Conservation (phyloP, 495 filamentous ascomycete species). For the Aspergillus sclerotiicarbonarius region DNA sequence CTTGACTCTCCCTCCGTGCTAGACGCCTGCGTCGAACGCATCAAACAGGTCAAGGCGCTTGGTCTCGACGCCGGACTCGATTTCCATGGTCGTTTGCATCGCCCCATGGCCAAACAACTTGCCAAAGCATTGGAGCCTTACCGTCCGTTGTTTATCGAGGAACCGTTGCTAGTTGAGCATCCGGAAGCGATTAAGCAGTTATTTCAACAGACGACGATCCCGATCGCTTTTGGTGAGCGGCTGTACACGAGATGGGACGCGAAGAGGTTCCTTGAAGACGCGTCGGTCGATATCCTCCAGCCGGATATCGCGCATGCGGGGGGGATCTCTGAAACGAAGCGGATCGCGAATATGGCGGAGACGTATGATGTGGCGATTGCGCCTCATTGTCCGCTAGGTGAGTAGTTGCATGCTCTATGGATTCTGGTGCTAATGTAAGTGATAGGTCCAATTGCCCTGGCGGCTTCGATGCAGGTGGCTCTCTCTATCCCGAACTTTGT, state of each 20-base stretch:
- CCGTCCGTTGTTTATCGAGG: constrained; percentile 75
- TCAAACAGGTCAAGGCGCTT: constrained; percentile 66
- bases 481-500: constrained; percentile 65
- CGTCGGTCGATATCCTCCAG: constrained; percentile 70
- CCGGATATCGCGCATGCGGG: constrained; percentile 76
- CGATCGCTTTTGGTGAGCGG: constrained; percentile 75
- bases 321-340: constrained; percentile 69
- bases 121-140: constrained; percentile 69
- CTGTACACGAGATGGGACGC: constrained; percentile 76
- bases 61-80: constrained; percentile 73
- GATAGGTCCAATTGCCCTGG: constrained; percentile 64
- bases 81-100: constrained; percentile 79
- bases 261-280: constrained; percentile 67
- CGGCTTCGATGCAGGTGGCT: constrained; percentile 69
- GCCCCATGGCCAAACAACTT: constrained; percentile 79
- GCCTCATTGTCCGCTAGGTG: constrained; percentile 70
- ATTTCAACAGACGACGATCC: constrained; percentile 58
- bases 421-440: neutral
- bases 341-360: constrained; percentile 73
- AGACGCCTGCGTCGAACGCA: constrained; percentile 61
- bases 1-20: constrained; percentile 67
- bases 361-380: constrained; percentile 76
- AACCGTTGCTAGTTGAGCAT: constrained; percentile 72
- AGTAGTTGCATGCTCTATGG: neutral
- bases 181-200: constrained; percentile 67